Evolutionary conservation across 257 asterid species (phyloP).

Genomic region (Przewalskia tangutica): DNA sequence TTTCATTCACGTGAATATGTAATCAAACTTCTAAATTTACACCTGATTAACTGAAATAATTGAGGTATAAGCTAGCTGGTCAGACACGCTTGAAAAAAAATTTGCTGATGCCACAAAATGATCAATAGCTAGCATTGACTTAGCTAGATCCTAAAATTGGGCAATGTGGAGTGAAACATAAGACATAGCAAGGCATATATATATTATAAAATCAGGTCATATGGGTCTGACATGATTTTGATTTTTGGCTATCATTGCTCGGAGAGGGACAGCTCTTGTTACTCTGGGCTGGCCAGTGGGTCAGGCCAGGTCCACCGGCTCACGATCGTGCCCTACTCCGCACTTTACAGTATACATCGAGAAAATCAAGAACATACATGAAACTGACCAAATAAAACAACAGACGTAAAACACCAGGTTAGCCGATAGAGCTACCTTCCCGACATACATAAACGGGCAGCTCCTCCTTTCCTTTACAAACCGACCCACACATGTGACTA

Average conservation of each 20-base stretch:
- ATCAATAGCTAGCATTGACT: not conserved
- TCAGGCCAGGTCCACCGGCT: too few relatives aligned
- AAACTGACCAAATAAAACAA: too few relatives aligned
- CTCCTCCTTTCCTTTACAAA: too few relatives aligned
- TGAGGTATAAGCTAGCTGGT: not conserved
- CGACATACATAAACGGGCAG: too few relatives aligned
- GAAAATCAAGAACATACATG: too few relatives aligned
- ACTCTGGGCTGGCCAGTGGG: too few relatives aligned
- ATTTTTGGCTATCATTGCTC: not conserved
- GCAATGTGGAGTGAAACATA: not conserved
- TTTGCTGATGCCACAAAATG: not conserved
- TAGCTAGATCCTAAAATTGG: not conserved
- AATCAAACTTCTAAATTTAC: not conserved
- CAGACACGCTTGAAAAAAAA: not conserved
- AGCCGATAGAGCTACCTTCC: too few relatives aligned
- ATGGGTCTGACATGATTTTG: not conserved
- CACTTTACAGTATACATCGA: too few relatives aligned
- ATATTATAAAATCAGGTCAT: not conserved
- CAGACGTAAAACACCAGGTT: too few relatives aligned
- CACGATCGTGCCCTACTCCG: too few relatives aligned
- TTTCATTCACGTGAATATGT: not conserved
- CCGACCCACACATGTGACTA: too few relatives aligned
- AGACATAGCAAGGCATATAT: not conserved
- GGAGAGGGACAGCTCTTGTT: not conserved
- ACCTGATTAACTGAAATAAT: not conserved